A percentile compares a stretch with the other conserved stretches of the same genome.
These are phyloP conservation scores for Phlegmacium glaucopus DNA, from an alignment of 768 basidiomycete species.

Conservation along the genomic window DNA sequence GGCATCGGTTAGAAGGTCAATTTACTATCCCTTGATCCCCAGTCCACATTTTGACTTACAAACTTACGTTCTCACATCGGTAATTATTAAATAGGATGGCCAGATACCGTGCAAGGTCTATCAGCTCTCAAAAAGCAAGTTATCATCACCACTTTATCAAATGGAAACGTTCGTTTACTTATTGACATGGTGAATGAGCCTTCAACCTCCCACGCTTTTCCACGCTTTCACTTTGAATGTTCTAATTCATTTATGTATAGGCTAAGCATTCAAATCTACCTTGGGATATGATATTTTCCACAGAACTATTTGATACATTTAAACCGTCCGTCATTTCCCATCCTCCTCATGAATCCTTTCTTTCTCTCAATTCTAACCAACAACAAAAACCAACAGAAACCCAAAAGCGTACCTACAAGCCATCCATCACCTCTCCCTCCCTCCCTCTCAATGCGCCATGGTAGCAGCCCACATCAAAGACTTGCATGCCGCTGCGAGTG, in stretches of 20 bases:
- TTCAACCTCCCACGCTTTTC: not conserved
- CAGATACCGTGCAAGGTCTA: slow-evolving; percentile 49
- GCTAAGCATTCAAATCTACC: slow-evolving; percentile 60
- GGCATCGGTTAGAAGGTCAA: slow-evolving; percentile 57
- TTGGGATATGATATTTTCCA: slow-evolving; percentile 62
- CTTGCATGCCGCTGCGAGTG: slow-evolving; percentile 45
- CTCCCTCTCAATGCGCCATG: slow-evolving; percentile 53
- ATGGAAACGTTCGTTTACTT: slow-evolving; percentile 60
- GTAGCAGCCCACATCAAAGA: slow-evolving; percentile 64
- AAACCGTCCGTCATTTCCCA: slow-evolving; percentile 51
- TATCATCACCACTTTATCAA: slow-evolving; percentile 55
- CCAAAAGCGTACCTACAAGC: slow-evolving; percentile 49
- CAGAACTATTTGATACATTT: slow-evolving; percentile 57
- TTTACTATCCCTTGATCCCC: not conserved
- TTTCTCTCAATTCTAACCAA: not conserved
- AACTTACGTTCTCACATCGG: no score
- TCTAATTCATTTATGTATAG: slow-evolving; percentile 25
- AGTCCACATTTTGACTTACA: no score
- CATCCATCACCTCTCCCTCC: slow-evolving; percentile 44
- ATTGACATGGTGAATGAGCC: slow-evolving; percentile 51
- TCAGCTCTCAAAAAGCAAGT: slow-evolving; percentile 45
- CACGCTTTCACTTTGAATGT: no score
- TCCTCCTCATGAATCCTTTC: not conserved
- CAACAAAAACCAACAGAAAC: slow-evolving; percentile 31
- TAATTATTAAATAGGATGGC: slow-evolving; percentile 45